Evolutionary conservation across 495 filamentous ascomycete species (phyloP), one percentile per base, ranked within the genome.

Genomic region (Hypoxylon crocopeplum): DNA sequence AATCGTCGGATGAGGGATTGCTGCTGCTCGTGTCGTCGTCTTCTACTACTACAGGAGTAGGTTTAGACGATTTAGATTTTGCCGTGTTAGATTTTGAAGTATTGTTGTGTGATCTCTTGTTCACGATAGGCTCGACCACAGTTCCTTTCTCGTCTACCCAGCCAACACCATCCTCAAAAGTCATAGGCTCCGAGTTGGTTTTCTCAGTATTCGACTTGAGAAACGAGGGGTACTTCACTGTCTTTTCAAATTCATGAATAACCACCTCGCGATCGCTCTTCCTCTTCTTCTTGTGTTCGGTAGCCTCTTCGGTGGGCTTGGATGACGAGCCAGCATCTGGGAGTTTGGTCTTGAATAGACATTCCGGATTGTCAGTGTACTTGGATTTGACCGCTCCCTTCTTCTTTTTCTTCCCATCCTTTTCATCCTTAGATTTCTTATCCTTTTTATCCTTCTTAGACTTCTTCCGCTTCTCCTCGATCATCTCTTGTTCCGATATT

Each of bases 101-200:
- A 16, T 30, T 54, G 30, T 25, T 36, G 25, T 20, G 61, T 30
- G 42, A 62, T 53, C 42, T 59, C 63, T 62, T 76, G 30, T 66
- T 66, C 33, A 71, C 77, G 13, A 74, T 72, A 3, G 67, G 61
- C 44, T 97, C 88, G 7, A 94, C 84, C 16, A 97, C 66, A 46
- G 87, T 84, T 1, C 92, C 94, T 13, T 85, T 75, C 60, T 84
- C 83, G 67, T 97, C 89, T 3, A 96, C 79, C 94, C 94, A 97
- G 0, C 94, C 93, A 60, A 90, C 89, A 12, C 86, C 91, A 22
- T 97, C 86, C 13, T 89, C 74, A 68, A 81, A 92, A 47, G 85
- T 81, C 3, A 69, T 72, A 1, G 77, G 68, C 12, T 66, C 70
- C 3, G 71, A 51, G 12, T 57, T 71, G 5, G 54, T 64, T 56